Base-by-base conservation (phyloP, 2,329 filamentous ascomycete genomes). In the Microdochium trichocladiopsis region DNA sequence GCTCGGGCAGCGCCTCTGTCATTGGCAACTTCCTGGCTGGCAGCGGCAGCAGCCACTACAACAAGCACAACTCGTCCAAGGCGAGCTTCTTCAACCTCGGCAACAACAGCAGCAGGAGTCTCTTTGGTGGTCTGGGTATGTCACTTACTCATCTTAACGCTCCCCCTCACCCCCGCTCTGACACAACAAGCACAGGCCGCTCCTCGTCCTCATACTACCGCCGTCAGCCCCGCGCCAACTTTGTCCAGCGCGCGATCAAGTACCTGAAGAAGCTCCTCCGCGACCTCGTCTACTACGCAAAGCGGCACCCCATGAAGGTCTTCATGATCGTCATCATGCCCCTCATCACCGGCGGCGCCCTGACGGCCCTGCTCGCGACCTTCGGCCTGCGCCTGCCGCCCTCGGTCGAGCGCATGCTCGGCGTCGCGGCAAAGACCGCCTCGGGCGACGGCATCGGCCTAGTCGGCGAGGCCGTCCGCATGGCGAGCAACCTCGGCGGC, bases 281-380 rank as follows among this genome's bases (percentile, higher is more conserved):
- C 63, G 86, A 95, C 66, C 83, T 96, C 9, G 77, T 87, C 66
- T 82, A 86, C 66, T 95, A 93, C 72, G 87, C 89, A 62, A 87
- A 89, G 66, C 79, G 83, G 36, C 87, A 96, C 72, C 93, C 92
- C 0, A 72, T 90, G 65, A 95, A 95, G 72, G 88, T 95, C 48
- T 88, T 96, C 74, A 77, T 89, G 75, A 80, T 91, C 56, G 86
- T 96, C 56, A 80, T 96, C 62, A 83, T 96, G 80, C 93, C 93
- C 10, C 78, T 97, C 53, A 74, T 96, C 62, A 91, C 87, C 1
- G 90, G 90, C 50, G 93, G 93, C 28, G 87, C 89, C 25, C 72
- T 96, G 58, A 85, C 85, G 9, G 88, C 87, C 48, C 74, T 96
- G 47, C 79, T 96, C 47, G 81, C 82, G 36, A 83, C 85, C 64